A percentile compares a stretch with the other conserved stretches of the same genome.
These are phyloP conservation scores for Zygoascus tannicola DNA, from an alignment of 805 yeast genomes.

Conservation along the genomic window DNA sequence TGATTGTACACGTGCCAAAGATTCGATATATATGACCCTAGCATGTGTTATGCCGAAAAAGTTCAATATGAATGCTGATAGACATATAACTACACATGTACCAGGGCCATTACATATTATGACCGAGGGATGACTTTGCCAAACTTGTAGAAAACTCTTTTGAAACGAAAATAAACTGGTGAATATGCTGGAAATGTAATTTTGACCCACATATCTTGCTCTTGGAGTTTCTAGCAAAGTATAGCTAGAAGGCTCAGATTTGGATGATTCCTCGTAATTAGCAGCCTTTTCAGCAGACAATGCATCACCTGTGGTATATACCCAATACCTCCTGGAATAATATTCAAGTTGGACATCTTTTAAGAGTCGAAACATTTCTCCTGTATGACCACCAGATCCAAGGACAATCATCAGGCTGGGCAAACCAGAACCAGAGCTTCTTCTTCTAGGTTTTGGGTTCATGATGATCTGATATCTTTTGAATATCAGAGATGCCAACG, in stretches of 20 bases:
- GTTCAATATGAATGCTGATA: constrained; percentile 44
- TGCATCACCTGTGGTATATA: constrained; percentile 42
- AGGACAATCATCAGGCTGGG: constrained; percentile 46
- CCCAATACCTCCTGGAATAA: constrained; percentile 24
- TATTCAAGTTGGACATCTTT: constrained; percentile 27
- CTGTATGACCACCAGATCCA: constrained; percentile 97
- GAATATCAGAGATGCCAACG: no score
- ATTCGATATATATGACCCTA: constrained; percentile 70
- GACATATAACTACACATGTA: constrained; percentile 62
- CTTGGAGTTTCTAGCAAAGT: constrained; percentile 35
- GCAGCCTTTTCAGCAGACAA: constrained; percentile 34
- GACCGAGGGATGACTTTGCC: constrained; percentile 31
- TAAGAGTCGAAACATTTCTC: constrained; percentile 79
- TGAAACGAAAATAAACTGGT: constrained; percentile 36
- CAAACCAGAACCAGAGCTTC: no score
- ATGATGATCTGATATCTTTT: no score
- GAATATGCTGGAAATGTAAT: constrained; percentile 36
- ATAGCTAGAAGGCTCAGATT: background rate
- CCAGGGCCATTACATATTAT: constrained; percentile 74
- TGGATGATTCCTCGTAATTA: constrained; percentile 14
- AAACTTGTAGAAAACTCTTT: constrained; percentile 25
- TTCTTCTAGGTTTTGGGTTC: no score
- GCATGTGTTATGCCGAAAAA: constrained; percentile 29
- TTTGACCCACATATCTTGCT: constrained; percentile 56
- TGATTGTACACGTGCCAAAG: constrained; percentile 69